A percentile compares a stretch with the other conserved stretches of the same genome.
Evolutionary conservation across 2,329 filamentous ascomycete species (phyloP).

Genomic region (Neobulgaria alba): DNA sequence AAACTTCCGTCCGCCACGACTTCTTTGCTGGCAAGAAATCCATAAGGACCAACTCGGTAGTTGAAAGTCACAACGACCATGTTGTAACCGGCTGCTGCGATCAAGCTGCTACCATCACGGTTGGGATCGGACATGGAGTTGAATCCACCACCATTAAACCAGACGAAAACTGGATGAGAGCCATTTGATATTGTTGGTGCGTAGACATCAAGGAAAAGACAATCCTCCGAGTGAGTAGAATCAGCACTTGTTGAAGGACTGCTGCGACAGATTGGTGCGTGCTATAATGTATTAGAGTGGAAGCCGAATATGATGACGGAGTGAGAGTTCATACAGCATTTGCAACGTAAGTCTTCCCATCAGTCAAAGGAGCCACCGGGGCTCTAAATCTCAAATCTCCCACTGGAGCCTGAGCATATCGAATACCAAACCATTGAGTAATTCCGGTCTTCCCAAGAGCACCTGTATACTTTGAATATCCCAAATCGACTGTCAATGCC

Average conservation of each 20-base stretch:
- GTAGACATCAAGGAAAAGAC: constrained; percentile 59
- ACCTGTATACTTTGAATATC: constrained; percentile 60
- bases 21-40: constrained; percentile 57
- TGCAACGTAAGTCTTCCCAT: constrained; percentile 18
- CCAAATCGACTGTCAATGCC: constrained; percentile 50
- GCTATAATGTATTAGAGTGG: too few species aligned
- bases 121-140: constrained; percentile 40
- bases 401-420: constrained; percentile 63
- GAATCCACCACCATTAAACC: constrained; percentile 54
- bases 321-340: constrained; percentile 17
- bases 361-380: constrained; percentile 50
- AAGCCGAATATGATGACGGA: too few species aligned
- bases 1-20: constrained; percentile 40
- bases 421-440: constrained; percentile 65
- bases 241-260: constrained; percentile 18
- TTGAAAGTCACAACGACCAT: constrained; percentile 67
- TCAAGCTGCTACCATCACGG: constrained; percentile 52
- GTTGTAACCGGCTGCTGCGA: constrained; percentile 46
- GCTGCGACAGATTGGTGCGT: constrained; percentile 19
- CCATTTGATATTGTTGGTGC: constrained; percentile 45
- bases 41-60: constrained; percentile 67
- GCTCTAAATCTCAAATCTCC: constrained; percentile 58
- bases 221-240: constrained; percentile 50
- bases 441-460: constrained; percentile 45
- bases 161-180: constrained; percentile 49